A percentile compares a stretch with the other conserved stretches of the same genome.
These are phyloP conservation scores for Coemansia sp. DNA, from an alignment of 192 early-diverging fungal species.

Conservation along the genomic window DNA sequence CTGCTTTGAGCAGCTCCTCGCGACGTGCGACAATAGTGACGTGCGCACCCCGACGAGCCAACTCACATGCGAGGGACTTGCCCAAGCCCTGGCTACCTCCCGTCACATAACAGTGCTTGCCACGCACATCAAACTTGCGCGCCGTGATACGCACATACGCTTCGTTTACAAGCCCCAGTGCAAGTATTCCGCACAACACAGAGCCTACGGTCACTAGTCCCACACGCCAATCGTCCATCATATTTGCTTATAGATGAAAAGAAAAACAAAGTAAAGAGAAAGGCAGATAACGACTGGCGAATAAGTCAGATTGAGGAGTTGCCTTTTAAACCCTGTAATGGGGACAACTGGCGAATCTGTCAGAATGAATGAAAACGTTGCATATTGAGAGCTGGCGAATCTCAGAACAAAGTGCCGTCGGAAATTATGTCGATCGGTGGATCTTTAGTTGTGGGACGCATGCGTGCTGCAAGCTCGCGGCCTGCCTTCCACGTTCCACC, in stretches of 20 bases:
- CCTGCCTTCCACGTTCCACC: constrained; percentile 95
- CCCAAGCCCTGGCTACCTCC: constrained; percentile 77
- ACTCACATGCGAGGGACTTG: constrained; percentile 60
- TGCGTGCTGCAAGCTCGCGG: constrained; percentile 78
- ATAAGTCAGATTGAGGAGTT: too few species aligned
- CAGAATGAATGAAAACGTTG: too few species aligned
- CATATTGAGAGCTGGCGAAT: too few species aligned
- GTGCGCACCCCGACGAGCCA: constrained; percentile 68
- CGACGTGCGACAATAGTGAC: constrained; percentile 66
- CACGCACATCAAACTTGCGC: constrained; percentile 39
- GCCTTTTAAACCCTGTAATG: too few species aligned
- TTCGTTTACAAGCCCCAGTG: constrained; percentile 12
- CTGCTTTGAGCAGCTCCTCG: constrained; percentile 47
- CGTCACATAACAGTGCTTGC: constrained; percentile 71
- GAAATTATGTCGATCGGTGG: constrained; percentile 90
- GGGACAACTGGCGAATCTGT: too few species aligned
- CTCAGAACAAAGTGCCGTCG: constrained; percentile 82
- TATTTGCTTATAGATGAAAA: not conserved
- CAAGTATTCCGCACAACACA: constrained; percentile 27
- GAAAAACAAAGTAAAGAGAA: too few species aligned
- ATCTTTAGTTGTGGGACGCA: constrained; percentile 75
- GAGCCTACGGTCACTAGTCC: constrained; percentile 24
- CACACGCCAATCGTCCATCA: constrained; percentile 46
- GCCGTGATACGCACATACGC: constrained; percentile 21
- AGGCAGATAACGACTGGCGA: too few species aligned